phyloP scores from a whole-genome alignment of 345 rosid genomes.

The Citrus unshiu region DNA sequence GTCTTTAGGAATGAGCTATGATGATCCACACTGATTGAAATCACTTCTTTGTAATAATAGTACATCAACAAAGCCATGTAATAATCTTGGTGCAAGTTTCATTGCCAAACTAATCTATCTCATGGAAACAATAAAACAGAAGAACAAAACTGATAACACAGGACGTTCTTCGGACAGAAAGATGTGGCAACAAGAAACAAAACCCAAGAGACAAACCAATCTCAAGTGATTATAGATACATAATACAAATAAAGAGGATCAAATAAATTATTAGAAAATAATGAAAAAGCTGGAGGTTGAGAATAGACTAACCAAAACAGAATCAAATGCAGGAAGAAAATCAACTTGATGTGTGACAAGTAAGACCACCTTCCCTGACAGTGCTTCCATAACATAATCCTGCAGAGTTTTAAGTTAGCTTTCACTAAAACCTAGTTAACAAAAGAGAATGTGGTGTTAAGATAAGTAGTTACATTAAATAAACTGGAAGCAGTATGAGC shows the following conservation, averaged over 20 bases:
- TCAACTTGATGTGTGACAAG: slow-evolving; percentile 98
- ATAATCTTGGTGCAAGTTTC: neutral
- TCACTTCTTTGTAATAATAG: neutral
- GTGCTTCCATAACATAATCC: slow-evolving; percentile 84
- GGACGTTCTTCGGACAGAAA: neutral
- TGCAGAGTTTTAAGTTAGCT: slow-evolving; percentile 36
- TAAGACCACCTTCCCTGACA: slow-evolving; percentile 64
- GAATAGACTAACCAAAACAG: slow-evolving; percentile 63
- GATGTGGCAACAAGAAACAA: neutral
- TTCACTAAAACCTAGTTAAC: neutral
- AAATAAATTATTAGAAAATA: neutral
- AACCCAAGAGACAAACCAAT: neutral
- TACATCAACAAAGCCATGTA: neutral
- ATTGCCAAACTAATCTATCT: neutral
- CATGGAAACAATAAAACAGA: neutral
- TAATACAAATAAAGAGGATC: neutral
- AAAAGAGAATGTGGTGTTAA: neutral
- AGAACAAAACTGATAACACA: neutral
- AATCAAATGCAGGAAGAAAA: slow-evolving; percentile 84
- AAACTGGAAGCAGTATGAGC: slow-evolving; percentile 91
- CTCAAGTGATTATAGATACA: neutral
- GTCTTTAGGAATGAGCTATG: neutral
- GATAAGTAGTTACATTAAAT: slow-evolving; percentile 53
- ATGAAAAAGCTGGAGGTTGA: neutral
- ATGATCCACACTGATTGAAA: neutral